These are phyloP conservation scores for Grammothele lineata DNA, from an alignment of 768 basidiomycete genomes.

Conservation along the genomic window DNA sequence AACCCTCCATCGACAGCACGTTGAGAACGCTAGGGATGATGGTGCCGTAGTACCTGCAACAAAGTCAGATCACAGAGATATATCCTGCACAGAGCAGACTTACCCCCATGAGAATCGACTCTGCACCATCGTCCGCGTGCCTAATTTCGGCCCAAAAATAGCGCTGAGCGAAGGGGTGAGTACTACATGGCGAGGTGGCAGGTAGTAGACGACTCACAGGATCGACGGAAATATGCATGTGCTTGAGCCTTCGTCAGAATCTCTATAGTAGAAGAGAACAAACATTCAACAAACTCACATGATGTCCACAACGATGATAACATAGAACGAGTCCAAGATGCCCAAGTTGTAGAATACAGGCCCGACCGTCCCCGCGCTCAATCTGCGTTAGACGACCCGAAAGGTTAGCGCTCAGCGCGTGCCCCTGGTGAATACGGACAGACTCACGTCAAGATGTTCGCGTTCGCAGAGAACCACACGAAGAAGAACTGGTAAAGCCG, in stretches of 20 bases:
- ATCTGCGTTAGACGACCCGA: conserved; percentile 25
- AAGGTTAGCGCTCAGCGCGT: background rate
- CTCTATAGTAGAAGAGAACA: background rate
- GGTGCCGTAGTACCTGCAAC: conserved; percentile 38
- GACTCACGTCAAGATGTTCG: conserved; percentile 55
- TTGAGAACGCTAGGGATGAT: conserved; percentile 38
- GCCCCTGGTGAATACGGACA: background rate
- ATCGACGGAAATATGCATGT: conserved; percentile 32
- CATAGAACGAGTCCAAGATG: conserved; percentile 38
- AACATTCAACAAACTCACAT: conserved; percentile 29
- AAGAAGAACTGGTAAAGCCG: conserved; percentile 64
- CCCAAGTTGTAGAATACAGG: conserved; percentile 46
- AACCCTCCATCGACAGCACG: conserved; percentile 41
- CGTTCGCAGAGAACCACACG: conserved; percentile 68
- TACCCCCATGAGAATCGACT: conserved; percentile 50
- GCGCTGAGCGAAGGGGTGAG: conserved; percentile 29
- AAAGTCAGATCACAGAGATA: too few relatives aligned
- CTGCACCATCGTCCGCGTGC: conserved; percentile 53
- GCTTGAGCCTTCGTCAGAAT: conserved; percentile 18
- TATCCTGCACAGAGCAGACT: too few relatives aligned
- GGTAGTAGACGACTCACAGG: conserved; percentile 27
- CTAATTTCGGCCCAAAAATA: conserved; percentile 49
- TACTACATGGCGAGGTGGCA: background rate
- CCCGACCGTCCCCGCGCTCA: conserved; percentile 47
- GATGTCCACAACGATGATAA: conserved; percentile 41